Evolutionary conservation across 202 grass and related monocot species (phyloP), one percentile per base, ranked within the genome.

Genomic region (Sporobolus alterniflorus): DNA sequence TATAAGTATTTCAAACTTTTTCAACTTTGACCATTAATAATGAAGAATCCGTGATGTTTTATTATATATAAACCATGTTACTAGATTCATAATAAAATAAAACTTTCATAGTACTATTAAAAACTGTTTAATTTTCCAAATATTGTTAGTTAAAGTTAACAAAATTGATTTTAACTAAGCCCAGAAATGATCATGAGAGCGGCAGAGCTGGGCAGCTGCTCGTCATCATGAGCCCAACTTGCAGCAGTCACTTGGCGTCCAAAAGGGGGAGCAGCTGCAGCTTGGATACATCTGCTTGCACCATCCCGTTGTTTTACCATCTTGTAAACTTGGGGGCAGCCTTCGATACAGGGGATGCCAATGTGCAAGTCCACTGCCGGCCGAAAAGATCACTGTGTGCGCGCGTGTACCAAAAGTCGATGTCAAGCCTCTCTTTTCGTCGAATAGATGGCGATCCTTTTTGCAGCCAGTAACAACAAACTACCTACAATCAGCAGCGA

Each of bases 261-360:
- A 69, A 84, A 88, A 50, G 31, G 80, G 43, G 64, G 24, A 59
- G 78, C 81, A 88, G 81, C 70, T 68, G 51, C 60, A 61, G 11
- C 40, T 50, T 46, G 40, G 51, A 71, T 46, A 25, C 43, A 26
- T 13, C 16, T 63, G 43, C 43, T 50, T 64, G 72, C 43, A 41
- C 64, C 1, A 63, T 62, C 62, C 48, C 36, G 36, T 7, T 39
- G 36, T 82, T 74, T 52, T 5, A 31, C 61, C 39, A n/a, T 68
- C 25, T 32, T 68, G 63, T 72, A 71, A 77, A 71, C 64, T 75
- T 63, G 52, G 3, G 51, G 11, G 77, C 63, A 63, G 65, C 18
- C 60, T 80, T 70, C 49, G 28, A 43, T 60, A 4, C 62, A 18
- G 47, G 36, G 22, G 42, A 42, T 32, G 36, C 31, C 40, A 42